Conservation (phyloP, 345 rosid species). For the Lumnitzera racemosa region DNA sequence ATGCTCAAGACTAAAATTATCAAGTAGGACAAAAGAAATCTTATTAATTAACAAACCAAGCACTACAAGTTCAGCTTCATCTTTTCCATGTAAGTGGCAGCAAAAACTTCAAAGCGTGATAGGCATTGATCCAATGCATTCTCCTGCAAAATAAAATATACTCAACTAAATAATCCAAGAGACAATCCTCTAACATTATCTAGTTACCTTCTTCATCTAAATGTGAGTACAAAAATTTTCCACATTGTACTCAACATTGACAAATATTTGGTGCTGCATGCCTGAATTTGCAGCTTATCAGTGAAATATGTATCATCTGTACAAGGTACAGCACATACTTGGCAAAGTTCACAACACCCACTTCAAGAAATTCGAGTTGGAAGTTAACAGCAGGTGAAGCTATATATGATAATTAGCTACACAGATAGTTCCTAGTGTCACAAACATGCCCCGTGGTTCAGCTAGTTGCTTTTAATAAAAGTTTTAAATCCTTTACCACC, state of each 20-base stretch:
- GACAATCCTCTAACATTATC: not conserved
- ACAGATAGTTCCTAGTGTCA: no score
- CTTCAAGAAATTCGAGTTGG: no score
- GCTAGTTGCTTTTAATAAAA: no score
- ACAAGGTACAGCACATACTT: no score
- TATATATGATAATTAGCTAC: no score
- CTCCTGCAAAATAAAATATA: conserved; percentile 32
- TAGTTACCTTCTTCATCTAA: conserved; percentile 42
- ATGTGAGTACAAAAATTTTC: conserved; percentile 40
- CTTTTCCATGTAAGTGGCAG: conserved; percentile 68
- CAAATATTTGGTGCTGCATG: conserved; percentile 80
- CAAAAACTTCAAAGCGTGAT: conserved; percentile 78
- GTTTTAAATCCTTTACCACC: no score
- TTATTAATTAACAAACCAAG: conserved; percentile 42
- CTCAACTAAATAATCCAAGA: not conserved
- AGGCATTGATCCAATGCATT: conserved; percentile 81
- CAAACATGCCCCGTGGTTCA: no score
- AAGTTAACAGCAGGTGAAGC: no score
- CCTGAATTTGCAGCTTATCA: conserved; percentile 25
- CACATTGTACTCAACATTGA: conserved; percentile 58
- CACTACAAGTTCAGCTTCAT: conserved; percentile 88
- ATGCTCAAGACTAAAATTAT: not conserved
- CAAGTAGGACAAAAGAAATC: not conserved
- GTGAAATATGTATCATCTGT: no score
- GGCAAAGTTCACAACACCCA: no score